Base-by-base conservation (phyloP, 306 rosid species). In the Leucaena leucocephala region DNA sequence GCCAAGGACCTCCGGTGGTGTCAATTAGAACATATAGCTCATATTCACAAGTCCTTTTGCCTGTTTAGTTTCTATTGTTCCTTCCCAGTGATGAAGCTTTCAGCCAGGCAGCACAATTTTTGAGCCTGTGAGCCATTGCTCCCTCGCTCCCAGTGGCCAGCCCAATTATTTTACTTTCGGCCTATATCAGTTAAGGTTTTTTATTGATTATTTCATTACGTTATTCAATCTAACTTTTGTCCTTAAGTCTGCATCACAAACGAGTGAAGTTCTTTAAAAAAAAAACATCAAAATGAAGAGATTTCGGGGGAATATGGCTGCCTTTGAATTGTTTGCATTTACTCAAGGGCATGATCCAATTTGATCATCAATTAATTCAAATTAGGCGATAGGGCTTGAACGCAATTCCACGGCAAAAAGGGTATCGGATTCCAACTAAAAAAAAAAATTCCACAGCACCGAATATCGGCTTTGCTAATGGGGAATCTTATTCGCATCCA, bases 401-500 rank as follows among this genome's bases (percentile, higher is more conserved):
- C 52, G 39, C 42, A 55, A 57, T n/a, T 75, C 22, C 77, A 79
- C 81, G 27, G 22, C 46, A 76, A 58, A 57, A 76, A 80, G 14
- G 36, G 92, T 65, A 90, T 88, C 89, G 13, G 92, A 88, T 86
- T 79, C 89, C 84, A 54, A 34, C 69, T 22, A 46, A 45, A 81
- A 38, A 81, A 38, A 76, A 75, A 69, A 80, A 7, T 74, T 74
- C 64, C 68, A 74, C 66, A 50, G 75, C 62, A 65, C 49, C 21
- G 79, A 87, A 76, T 83, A 75, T 79, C 79, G 70, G 34, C 79
- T 83, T 78, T 81, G 78, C 69, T 44, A 85, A 79, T 82, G 88
- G 91, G 81, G 91, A 85, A 85, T 87, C 86, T 61, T 76, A 75
- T 82, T 84, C 79, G 59, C 42, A 74, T 67, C 75, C 73, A 17